These are phyloP conservation scores for Beauveria scarabaeidicola DNA, from an alignment of 2,329 filamentous ascomycete species.

Conservation along the genomic window DNA sequence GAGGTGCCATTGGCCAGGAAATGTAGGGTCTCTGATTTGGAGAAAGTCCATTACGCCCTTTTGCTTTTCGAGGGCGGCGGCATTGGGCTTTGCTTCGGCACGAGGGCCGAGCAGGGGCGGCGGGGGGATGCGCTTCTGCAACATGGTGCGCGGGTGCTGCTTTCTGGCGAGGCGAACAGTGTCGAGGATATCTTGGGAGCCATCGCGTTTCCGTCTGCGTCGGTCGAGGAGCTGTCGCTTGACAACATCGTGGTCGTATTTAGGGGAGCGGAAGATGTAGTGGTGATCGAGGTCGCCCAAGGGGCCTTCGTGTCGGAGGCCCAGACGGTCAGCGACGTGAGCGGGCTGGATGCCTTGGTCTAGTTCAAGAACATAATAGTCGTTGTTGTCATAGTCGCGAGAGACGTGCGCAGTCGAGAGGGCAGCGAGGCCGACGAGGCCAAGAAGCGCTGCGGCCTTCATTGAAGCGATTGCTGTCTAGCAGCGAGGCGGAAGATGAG, in stretches of 20 bases:
- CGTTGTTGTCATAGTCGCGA: conserved; percentile 69
- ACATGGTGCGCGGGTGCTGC: conserved; percentile 44
- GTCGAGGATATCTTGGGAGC: conserved; percentile 52
- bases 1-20: conserved; percentile 91
- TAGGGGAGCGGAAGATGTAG: conserved; percentile 73
- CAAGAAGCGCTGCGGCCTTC: conserved; percentile 16
- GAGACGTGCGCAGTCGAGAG: conserved; percentile 39
- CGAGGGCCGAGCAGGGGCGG: conserved; percentile 23
- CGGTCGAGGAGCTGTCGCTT: conserved; percentile 43
- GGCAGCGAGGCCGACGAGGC: conserved; percentile 32
- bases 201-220: conserved; percentile 52
- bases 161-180: conserved; percentile 73
- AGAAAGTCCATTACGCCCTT: conserved; percentile 54
- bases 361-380: conserved; percentile 91
- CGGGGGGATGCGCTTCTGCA: conserved; percentile 44
- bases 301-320: conserved; percentile 70
- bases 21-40: conserved; percentile 82
- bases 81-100: conserved; percentile 13
- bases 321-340: conserved; percentile 63
- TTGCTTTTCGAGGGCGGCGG: conserved; percentile 47
- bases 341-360: conserved; percentile 55
- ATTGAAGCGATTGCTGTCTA: not conserved
- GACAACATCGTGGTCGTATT: conserved; percentile 52
- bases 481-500: not conserved
- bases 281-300: conserved; percentile 72